Percentiles rank a stretch among this genome's conserved stretches.
phyloP scores from a whole-genome alignment of 768 basidiomycete species.

The Steccherinum ochraceum region DNA sequence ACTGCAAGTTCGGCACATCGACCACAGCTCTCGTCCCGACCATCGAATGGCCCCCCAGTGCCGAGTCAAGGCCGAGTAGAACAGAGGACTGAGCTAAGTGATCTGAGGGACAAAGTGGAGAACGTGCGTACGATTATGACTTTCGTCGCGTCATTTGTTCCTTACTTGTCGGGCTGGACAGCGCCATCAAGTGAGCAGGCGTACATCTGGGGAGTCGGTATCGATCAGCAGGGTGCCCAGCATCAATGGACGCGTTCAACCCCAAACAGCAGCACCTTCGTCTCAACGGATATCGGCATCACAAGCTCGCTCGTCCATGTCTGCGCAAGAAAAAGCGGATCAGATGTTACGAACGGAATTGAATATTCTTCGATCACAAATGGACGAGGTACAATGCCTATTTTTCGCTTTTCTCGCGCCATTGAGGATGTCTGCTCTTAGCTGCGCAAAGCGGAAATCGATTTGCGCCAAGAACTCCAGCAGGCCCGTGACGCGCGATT shows the following conservation, averaged over 20 bases:
- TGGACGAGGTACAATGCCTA: constrained; percentile 40
- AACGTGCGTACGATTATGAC: neutral
- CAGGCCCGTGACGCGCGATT: constrained; percentile 45
- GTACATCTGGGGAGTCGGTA: too few species aligned
- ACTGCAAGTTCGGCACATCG: neutral
- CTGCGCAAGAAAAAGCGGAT: constrained; percentile 3
- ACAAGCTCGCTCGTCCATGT: neutral
- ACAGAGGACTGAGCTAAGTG: neutral
- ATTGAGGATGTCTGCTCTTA: constrained; percentile 20
- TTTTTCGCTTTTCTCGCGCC: neutral
- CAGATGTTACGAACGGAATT: constrained; percentile 7
- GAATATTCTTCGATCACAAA: constrained; percentile 22
- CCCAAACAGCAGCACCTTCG: too few species aligned
- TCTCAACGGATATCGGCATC: constrained; percentile 1
- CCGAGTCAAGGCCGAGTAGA: neutral
- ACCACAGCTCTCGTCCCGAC: neutral
- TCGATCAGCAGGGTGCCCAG: too few species aligned
- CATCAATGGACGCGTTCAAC: too few species aligned
- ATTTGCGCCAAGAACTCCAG: constrained; percentile 38
- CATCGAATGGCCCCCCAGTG: neutral
- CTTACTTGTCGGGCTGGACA: too few species aligned
- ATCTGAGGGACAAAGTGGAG: neutral
- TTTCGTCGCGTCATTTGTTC: neutral
- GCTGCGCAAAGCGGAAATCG: constrained; percentile 45
- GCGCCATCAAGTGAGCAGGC: too few species aligned